Percentiles rank a stretch among this genome's conserved stretches.
Conservation (phyloP, 1,284 basidiomycete genomes). For the Boletus calvinii region DNA sequence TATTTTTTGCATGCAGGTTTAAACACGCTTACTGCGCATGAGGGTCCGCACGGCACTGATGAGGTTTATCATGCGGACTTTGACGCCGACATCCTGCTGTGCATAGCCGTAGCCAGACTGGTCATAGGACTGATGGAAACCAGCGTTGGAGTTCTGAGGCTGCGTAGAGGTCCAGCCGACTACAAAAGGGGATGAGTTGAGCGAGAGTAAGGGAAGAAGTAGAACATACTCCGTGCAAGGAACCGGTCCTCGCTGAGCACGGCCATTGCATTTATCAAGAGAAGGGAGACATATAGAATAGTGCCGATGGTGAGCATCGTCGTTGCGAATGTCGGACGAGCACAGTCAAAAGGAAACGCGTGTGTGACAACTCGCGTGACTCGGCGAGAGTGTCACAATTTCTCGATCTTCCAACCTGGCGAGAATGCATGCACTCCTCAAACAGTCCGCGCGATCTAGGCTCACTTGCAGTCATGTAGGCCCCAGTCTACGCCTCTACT, state of each 20-base stretch:
- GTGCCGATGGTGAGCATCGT: conserved; percentile 59
- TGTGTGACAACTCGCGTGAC: conserved; percentile 29
- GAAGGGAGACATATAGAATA: conserved; percentile 70
- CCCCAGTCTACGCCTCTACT: conserved; percentile 8
- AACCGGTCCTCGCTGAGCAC: conserved; percentile 95
- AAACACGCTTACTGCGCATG: conserved; percentile 76
- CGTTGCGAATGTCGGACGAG: conserved; percentile 6
- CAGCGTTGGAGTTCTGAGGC: conserved; percentile 51
- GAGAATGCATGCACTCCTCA: conserved; percentile 36
- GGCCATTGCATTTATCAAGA: conserved; percentile 91
- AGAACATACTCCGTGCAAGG: conserved; percentile 80
- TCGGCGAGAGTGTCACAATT: conserved; percentile 10
- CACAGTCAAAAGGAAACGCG: background rate
- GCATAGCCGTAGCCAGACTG: conserved; percentile 53
- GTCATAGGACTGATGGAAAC: conserved; percentile 67
- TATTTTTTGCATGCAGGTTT: conserved; percentile 13
- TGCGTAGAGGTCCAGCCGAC: conserved; percentile 90
- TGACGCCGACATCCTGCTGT: conserved; percentile 69
- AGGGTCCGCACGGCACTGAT: conserved; percentile 93
- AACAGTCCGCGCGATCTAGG: background rate
- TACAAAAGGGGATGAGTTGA: conserved; percentile 35
- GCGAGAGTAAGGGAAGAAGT: conserved; percentile 4
- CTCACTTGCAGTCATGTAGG: conserved; percentile 10
- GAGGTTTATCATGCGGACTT: conserved; percentile 85
- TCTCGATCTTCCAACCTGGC: conserved; percentile 3